A percentile compares a stretch with the other conserved stretches of the same genome.
These are phyloP conservation scores for Jamesozyma rosinii DNA, from an alignment of 805 yeast genomes.

Conservation along the genomic window DNA sequence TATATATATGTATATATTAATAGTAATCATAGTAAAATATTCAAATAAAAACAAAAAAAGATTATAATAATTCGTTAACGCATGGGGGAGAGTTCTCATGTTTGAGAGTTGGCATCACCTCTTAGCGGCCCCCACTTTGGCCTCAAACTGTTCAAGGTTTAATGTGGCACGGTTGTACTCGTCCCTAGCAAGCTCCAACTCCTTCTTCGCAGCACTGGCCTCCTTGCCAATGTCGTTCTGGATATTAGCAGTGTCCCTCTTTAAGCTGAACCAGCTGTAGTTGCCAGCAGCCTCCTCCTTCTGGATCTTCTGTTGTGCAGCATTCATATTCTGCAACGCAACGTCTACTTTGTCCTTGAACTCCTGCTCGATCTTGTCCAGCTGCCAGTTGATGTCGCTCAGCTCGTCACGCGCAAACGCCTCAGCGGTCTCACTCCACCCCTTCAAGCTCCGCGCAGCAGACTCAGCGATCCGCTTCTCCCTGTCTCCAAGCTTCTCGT, in stretches of 20 bases:
- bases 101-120: too few species aligned
- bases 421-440: conserved; percentile 41
- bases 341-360: not conserved
- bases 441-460: conserved; percentile 33
- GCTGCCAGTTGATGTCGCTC: conserved; percentile 29
- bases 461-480: conserved; percentile 30
- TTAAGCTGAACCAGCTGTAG: not conserved
- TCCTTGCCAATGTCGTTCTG: not conserved
- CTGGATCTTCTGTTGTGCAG: not conserved
- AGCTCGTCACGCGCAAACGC: conserved; percentile 37
- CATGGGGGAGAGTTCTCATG: too few species aligned
- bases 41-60: too few species aligned
- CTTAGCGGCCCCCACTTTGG: conserved; percentile 2
- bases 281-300: not conserved
- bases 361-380: conserved; percentile 25
- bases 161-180: not conserved
- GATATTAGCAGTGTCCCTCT: not conserved
- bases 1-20: too few species aligned
- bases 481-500: conserved; percentile 13
- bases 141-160: not conserved
- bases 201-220: not conserved
- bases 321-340: not conserved
- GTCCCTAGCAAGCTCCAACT: conserved; percentile 1
- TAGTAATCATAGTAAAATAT: too few species aligned
- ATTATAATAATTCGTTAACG: too few species aligned